A percentile compares a stretch with the other conserved stretches of the same genome.
Evolutionary conservation across 768 basidiomycete species (phyloP).

Genomic region (Tylopilus felleus): DNA sequence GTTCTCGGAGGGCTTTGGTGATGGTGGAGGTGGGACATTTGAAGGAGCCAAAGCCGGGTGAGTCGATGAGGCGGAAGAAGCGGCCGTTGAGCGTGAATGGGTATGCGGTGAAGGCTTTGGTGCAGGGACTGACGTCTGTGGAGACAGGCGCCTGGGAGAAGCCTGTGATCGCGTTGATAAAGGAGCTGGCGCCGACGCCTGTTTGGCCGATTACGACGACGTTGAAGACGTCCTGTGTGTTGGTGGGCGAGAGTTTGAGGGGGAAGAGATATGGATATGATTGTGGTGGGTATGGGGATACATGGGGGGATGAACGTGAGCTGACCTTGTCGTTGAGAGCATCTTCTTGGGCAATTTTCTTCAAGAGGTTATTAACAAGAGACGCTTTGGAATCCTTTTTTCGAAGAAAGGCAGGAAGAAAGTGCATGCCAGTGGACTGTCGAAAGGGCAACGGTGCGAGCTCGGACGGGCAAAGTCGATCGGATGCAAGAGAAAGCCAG

Average conservation of each 20-base stretch:
- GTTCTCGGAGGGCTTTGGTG: constrained; percentile 26
- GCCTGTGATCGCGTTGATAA: constrained; percentile 37
- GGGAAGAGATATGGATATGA: background rate
- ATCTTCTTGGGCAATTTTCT: constrained; percentile 21
- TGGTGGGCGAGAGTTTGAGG: background rate
- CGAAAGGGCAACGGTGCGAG: background rate
- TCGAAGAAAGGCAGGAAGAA: constrained; percentile 26
- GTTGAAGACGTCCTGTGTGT: constrained; percentile 26
- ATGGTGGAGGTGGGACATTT: constrained; percentile 24
- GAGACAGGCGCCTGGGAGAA: constrained; percentile 19
- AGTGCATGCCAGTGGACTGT: constrained; percentile 19
- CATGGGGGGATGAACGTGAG: background rate
- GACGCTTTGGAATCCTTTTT: constrained; percentile 27
- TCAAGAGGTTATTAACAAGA: constrained; percentile 24
- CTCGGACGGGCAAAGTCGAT: constrained; percentile 6
- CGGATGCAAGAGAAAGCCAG: constrained; percentile 7
- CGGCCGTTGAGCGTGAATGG: constrained; percentile 25
- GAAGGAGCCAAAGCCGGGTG: constrained; percentile 29
- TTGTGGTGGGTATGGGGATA: background rate
- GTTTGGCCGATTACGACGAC: constrained; percentile 32
- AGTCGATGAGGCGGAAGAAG: constrained; percentile 29
- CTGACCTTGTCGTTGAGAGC: constrained; percentile 23
- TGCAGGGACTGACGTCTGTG: constrained; percentile 30
- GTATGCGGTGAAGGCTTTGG: constrained; percentile 23
- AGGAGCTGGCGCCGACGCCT: constrained; percentile 37